Evolutionary conservation across 192 early-diverging fungal species (phyloP).

Genomic region (Entrophospora sp.): DNA sequence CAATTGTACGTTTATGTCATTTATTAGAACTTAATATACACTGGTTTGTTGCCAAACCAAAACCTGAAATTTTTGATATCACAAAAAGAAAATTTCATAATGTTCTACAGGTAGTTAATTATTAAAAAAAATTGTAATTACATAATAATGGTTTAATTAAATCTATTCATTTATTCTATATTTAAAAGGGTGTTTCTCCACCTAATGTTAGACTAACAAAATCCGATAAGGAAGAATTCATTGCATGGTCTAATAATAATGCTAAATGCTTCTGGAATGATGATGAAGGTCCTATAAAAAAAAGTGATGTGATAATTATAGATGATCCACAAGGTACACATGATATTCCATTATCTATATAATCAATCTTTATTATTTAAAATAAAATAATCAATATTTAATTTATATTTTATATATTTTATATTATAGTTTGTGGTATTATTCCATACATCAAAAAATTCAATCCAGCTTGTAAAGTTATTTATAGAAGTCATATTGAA

Average conservation of each 20-base stretch:
- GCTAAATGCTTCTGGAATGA: conserved; percentile 66
- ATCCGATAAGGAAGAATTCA: conserved; percentile 56
- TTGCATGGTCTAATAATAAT: conserved; percentile 59
- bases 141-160: no score
- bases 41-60: conserved; percentile 75
- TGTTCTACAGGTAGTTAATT: conserved; percentile 51
- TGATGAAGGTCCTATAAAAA: conserved; percentile 53
- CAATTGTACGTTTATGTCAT: conserved; percentile 59
- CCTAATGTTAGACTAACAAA: conserved; percentile 37
- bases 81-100: conserved; percentile 88
- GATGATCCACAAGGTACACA: conserved; percentile 77
- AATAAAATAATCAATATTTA: no score
- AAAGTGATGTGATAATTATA: conserved; percentile 76
- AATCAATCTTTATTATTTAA: no score
- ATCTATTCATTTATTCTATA: no score
- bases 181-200: conserved; percentile 48
- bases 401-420: no score
- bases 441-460: conserved; percentile 68
- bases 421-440: conserved; percentile 69
- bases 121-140: no score
- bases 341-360: no score
- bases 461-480: conserved; percentile 58
- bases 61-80: conserved; percentile 78
- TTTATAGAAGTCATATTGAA: conserved; percentile 82
- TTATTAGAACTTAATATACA: conserved; percentile 59